A percentile compares a stretch with the other conserved stretches of the same genome.
Evolutionary conservation across 2,329 filamentous ascomycete species (phyloP).

Genomic region (Tympanopsis confertula): DNA sequence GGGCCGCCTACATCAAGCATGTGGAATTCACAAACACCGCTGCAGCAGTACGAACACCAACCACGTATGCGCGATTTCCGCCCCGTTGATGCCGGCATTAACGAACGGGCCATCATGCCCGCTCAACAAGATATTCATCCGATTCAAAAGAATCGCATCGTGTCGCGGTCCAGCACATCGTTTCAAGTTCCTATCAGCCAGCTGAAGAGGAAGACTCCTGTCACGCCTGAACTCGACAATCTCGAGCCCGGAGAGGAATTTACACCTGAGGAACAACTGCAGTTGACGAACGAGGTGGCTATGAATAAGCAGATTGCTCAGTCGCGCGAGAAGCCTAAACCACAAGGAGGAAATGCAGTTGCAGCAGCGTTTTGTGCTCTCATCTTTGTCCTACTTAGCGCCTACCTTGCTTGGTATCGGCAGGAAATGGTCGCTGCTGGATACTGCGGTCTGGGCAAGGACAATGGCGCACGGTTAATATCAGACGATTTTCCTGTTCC

Average conservation of each 20-base stretch:
- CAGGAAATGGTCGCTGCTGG: constrained; percentile 95
- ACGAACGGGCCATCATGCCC: neutral
- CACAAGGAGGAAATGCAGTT: constrained; percentile 26
- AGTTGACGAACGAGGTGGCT: constrained; percentile 60
- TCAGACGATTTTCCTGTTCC: constrained; percentile 54
- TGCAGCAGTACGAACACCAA: too few species aligned
- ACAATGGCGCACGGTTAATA: constrained; percentile 23
- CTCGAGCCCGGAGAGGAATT: constrained; percentile 80
- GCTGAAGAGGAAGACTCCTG: constrained; percentile 26
- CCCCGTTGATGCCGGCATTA: neutral
- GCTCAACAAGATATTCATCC: too few species aligned
- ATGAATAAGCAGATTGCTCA: constrained; percentile 35
- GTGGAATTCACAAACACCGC: too few species aligned
- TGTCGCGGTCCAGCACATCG: constrained; percentile 40
- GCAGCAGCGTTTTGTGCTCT: constrained; percentile 62
- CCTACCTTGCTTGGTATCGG: constrained; percentile 73
- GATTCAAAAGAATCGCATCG: constrained; percentile 36
- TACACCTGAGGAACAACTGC: constrained; percentile 78
- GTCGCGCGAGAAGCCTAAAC: constrained; percentile 21
- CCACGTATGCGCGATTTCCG: too few species aligned
- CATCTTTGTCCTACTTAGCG: constrained; percentile 54
- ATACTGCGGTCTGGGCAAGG: constrained; percentile 75
- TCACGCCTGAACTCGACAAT: constrained; percentile 3
- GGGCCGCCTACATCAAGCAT: neutral
- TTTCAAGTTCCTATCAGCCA: constrained; percentile 44